phyloP scores from a whole-genome alignment of 768 basidiomycete genomes.

The Boletus sp. region DNA sequence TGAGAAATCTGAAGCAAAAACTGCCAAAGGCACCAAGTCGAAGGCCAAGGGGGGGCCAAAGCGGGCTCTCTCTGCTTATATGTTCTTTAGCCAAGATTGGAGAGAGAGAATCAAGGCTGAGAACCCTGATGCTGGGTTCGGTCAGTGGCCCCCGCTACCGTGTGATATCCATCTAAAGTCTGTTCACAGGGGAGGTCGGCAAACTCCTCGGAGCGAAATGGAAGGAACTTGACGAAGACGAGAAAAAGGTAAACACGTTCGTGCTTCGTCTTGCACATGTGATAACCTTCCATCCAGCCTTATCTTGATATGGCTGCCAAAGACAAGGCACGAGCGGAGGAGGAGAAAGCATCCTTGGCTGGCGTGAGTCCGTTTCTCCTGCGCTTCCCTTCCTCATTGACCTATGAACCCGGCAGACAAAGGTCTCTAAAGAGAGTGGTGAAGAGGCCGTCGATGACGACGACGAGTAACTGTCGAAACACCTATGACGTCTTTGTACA shows the following conservation, averaged over 20 bases:
- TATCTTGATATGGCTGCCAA: constrained; percentile 83
- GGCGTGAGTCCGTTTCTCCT: constrained; percentile 29
- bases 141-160: constrained; percentile 40
- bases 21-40: constrained; percentile 67
- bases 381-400: neutral
- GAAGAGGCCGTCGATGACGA: constrained; percentile 40
- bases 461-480: constrained; percentile 35
- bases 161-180: constrained; percentile 1
- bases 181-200: constrained; percentile 75
- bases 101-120: constrained; percentile 93
- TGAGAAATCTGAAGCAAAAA: constrained; percentile 57
- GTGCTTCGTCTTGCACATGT: neutral
- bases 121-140: constrained; percentile 94
- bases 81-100: constrained; percentile 99
- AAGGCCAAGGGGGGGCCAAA: constrained; percentile 70
- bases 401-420: constrained; percentile 21
- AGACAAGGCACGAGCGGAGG: constrained; percentile 86
- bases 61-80: constrained; percentile 93
- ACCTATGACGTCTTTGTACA: constrained; percentile 8
- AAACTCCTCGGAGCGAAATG: constrained; percentile 95
- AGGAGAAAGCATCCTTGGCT: constrained; percentile 59
- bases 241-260: constrained; percentile 74
- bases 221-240: constrained; percentile 90
- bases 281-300: constrained; percentile 50
- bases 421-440: constrained; percentile 38